Conservation (phyloP, 257 asterid species). For the Solanum appendiculatum region DNA sequence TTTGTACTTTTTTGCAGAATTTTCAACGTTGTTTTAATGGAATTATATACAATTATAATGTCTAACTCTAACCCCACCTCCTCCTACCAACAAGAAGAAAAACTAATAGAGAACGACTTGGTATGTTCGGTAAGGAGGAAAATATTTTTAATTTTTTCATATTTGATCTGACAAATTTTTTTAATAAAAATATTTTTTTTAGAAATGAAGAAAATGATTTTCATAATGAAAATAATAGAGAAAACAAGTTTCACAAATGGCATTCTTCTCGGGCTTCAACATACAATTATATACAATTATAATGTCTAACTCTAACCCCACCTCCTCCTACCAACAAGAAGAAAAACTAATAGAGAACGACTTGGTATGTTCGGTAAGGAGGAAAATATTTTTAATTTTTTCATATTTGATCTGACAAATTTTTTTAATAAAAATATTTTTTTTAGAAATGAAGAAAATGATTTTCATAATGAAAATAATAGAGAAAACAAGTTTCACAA, state of each 20-base stretch:
- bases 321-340: neutral
- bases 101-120: neutral
- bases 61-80: neutral
- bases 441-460: neutral
- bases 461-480: rapidly evolving
- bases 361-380: neutral
- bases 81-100: neutral
- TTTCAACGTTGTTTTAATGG: neutral
- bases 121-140: neutral
- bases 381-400: neutral
- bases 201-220: neutral
- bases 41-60: neutral
- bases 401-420: neutral
- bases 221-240: neutral
- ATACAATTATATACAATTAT: too few relatives aligned
- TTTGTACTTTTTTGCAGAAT: neutral
- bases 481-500: rapidly evolving
- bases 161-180: neutral
- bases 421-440: neutral
- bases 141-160: neutral
- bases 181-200: neutral
- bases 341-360: neutral
- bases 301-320: neutral
- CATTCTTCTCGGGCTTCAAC: rapidly evolving
- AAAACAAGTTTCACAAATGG: rapidly evolving